phyloP scores from a whole-genome alignment of 2,329 filamentous ascomycete genomes.

The Venturia aucupariae region DNA sequence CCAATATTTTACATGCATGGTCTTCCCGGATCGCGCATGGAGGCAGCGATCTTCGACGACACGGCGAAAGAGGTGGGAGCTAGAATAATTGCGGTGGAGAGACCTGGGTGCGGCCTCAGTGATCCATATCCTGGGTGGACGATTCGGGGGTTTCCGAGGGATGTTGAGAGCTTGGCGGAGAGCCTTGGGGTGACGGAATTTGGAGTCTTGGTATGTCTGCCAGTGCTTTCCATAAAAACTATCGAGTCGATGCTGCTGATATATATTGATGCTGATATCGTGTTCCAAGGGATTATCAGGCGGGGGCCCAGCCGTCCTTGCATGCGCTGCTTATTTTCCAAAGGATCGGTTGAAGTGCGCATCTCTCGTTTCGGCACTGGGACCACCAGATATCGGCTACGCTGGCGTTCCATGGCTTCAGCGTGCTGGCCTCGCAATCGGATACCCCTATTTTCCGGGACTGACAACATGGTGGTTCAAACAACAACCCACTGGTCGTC shows the following conservation, averaged over 20 bases:
- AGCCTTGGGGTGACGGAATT: constrained; percentile 21
- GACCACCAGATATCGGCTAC: constrained; percentile 29
- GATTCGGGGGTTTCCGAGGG: constrained; percentile 21
- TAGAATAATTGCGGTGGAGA: constrained; percentile 22
- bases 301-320: constrained; percentile 26
- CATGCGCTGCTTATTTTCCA: constrained; percentile 22
- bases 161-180: constrained; percentile 20
- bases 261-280: neutral
- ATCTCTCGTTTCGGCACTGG: constrained; percentile 25
- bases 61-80: constrained; percentile 20
- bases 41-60: constrained; percentile 22
- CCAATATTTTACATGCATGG: constrained; percentile 25
- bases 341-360: constrained; percentile 20
- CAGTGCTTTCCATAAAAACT: neutral
- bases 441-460: constrained; percentile 22
- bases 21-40: constrained; percentile 24
- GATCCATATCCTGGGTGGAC: constrained; percentile 19
- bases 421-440: constrained; percentile 24
- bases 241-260: neutral
- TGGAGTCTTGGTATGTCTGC: constrained; percentile 20
- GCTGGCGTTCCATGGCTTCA: constrained; percentile 18
- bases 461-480: constrained; percentile 21
- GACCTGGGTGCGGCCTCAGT: constrained; percentile 25
- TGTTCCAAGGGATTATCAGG: constrained; percentile 27
- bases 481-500: constrained; percentile 20